Conservation (phyloP, 192 early-diverging fungal species). For the Entophlyctis luteolus region DNA sequence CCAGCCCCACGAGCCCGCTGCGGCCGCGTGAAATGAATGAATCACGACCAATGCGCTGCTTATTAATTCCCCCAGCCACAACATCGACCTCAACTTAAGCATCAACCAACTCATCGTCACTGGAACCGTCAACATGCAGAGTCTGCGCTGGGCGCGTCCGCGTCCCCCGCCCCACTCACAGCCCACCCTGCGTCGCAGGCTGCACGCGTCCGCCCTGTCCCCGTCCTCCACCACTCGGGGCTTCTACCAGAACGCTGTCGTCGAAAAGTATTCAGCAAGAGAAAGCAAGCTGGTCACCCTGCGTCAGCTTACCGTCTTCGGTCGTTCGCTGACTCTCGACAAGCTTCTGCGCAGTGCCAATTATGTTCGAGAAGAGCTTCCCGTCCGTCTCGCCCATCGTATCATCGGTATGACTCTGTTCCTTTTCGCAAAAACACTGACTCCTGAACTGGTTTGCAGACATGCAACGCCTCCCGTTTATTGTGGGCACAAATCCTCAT, state of each 20-base stretch:
- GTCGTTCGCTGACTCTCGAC: constrained; percentile 77
- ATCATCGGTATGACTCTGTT: constrained; percentile 57
- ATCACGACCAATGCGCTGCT: too few relatives aligned
- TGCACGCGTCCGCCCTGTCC: too few relatives aligned
- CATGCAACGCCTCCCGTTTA: constrained; percentile 89
- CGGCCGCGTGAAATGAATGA: too few relatives aligned
- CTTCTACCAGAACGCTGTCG: constrained; percentile 88
- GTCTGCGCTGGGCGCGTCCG: too few relatives aligned
- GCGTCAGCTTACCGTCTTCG: constrained; percentile 87
- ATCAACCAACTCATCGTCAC: too few relatives aligned
- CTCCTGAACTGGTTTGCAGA: constrained; percentile 6
- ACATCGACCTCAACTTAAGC: too few relatives aligned
- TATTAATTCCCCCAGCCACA: too few relatives aligned
- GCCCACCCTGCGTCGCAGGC: too few relatives aligned
- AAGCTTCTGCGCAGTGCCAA: constrained; percentile 81
- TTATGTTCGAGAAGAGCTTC: constrained; percentile 84
- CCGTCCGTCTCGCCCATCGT: constrained; percentile 84
- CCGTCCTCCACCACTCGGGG: neutral
- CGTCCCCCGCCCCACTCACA: too few relatives aligned
- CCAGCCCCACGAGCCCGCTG: too few relatives aligned
- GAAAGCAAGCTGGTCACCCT: constrained; percentile 77
- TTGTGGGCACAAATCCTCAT: constrained; percentile 89
- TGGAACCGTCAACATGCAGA: too few relatives aligned
- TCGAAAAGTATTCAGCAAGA: constrained; percentile 80
- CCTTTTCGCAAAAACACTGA: constrained; percentile 3